Evolutionary conservation across 495 filamentous ascomycete species (phyloP), one percentile per base, ranked within the genome.

Genomic region (Chaetomium tenue): DNA sequence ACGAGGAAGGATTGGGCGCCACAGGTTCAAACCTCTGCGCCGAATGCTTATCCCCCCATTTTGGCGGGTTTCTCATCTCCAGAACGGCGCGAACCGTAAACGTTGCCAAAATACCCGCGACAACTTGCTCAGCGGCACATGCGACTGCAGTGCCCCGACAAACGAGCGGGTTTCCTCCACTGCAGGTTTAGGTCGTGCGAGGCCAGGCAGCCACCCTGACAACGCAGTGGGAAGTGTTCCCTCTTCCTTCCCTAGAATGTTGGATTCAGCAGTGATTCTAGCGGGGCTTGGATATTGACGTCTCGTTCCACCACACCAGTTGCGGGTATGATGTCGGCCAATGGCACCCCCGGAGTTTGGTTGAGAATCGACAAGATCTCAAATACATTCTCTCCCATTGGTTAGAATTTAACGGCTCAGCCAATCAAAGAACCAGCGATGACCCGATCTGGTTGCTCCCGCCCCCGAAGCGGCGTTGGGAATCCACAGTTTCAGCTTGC

Each of bases 331-430:
- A 52, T 12, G 2, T 4, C 13, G 50, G 50, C 50, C 50, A 52
- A 52, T 52, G 50, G 46, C 46, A 52, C 13, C 52, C 5, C 4
- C 13, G 30, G 1, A 5, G 20, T 5, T 22, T 39, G 30, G 33
- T 5, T 39, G 18, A 30, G 9, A 33, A 12, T 2, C 4, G 28
- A 8, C 26, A 9, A 6, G 30, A 12, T 28, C 5, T 65, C 70
- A 74, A 71, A 74, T 74, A 67, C 55, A 26, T 7, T 2, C 1
- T 20, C 25, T 48, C 61, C 63, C 55, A 74, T 74, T 74, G 64
- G 72, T 16, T 28, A 12, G 0, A 28, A 13, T 6, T 26, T 2
- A 12, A 22, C 0, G 7, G 16, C 8, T 0, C 48, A 25, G 33
- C 68, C 68, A 74, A 74, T 74, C 62, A 72, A 37, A 48, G 7